These are phyloP conservation scores for Candolleomyces efflorescens DNA, from an alignment of 768 basidiomycete species.

Conservation along the genomic window DNA sequence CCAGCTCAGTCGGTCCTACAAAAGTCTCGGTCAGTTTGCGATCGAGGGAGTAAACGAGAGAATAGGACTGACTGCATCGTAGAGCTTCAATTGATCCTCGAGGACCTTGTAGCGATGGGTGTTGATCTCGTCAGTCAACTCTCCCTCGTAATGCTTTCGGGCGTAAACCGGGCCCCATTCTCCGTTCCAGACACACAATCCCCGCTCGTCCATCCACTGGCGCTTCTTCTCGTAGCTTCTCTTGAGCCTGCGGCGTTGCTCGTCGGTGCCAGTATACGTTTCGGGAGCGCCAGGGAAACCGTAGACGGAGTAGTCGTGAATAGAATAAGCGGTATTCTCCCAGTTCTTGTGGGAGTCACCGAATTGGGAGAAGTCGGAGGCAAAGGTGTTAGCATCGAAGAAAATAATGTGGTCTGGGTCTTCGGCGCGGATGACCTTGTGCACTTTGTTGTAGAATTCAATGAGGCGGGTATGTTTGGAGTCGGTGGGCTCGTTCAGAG, in stretches of 20 bases:
- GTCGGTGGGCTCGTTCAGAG: conserved; percentile 80
- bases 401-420: conserved; percentile 73
- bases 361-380: conserved; percentile 72
- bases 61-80: conserved; percentile 46
- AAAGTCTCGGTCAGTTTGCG: not conserved
- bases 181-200: conserved; percentile 72
- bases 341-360: conserved; percentile 58
- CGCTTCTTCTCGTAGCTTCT: conserved; percentile 70
- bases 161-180: conserved; percentile 86
- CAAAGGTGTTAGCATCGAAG: conserved; percentile 84
- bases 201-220: conserved; percentile 68
- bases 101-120: conserved; percentile 59
- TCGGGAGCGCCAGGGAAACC: conserved; percentile 65
- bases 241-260: conserved; percentile 47
- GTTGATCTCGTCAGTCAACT: conserved; percentile 62
- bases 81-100: conserved; percentile 70
- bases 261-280: conserved; percentile 46
- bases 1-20: conserved; percentile 65
- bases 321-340: conserved; percentile 71
- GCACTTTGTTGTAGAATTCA: conserved; percentile 62
- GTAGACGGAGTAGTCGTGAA: conserved; percentile 74
- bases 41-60: not conserved
- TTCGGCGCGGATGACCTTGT: conserved; percentile 64
- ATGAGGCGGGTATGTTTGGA: conserved; percentile 60
- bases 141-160: conserved; percentile 53